Evolutionary conservation across 2,329 filamentous ascomycete genomes (phyloP).

Genomic region (Fusarium nurragi): DNA sequence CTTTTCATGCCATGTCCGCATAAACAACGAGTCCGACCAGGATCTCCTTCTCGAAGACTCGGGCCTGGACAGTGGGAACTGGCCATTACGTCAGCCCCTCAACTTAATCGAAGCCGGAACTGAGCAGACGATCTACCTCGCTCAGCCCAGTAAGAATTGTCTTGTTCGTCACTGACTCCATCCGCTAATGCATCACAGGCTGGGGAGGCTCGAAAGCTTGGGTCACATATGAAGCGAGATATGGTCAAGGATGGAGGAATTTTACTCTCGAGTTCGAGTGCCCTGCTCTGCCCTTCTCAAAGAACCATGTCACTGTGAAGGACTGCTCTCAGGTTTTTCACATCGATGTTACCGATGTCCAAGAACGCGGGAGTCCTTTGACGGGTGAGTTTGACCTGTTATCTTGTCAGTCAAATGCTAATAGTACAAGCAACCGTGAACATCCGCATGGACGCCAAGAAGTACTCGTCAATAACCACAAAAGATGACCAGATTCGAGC

Average conservation of each 20-base stretch:
- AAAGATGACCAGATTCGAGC: background rate
- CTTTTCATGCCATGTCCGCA: constrained; percentile 20
- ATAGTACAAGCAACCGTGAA: constrained; percentile 9
- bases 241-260: constrained; percentile 16
- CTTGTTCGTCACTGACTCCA: background rate
- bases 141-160: constrained; percentile 3
- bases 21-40: constrained; percentile 16
- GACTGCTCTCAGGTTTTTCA: constrained; percentile 12
- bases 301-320: constrained; percentile 11
- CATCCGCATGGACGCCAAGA: constrained; percentile 9
- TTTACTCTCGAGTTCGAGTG: constrained; percentile 30
- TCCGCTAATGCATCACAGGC: background rate
- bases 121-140: constrained; percentile 21
- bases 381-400: background rate
- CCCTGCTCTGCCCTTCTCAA: constrained; percentile 13
- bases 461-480: rapidly evolving
- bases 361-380: constrained; percentile 16
- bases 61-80: constrained; percentile 14
- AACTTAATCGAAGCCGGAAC: constrained; percentile 23
- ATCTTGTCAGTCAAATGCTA: background rate
- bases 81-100: constrained; percentile 28
- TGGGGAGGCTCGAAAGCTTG: constrained; percentile 26
- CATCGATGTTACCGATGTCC: constrained; percentile 17
- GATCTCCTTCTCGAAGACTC: constrained; percentile 30
- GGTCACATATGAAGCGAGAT: constrained; percentile 18